Evolutionary conservation across 768 basidiomycete species (phyloP), one percentile per base, ranked within the genome.

Genomic region (Bullera alba): DNA sequence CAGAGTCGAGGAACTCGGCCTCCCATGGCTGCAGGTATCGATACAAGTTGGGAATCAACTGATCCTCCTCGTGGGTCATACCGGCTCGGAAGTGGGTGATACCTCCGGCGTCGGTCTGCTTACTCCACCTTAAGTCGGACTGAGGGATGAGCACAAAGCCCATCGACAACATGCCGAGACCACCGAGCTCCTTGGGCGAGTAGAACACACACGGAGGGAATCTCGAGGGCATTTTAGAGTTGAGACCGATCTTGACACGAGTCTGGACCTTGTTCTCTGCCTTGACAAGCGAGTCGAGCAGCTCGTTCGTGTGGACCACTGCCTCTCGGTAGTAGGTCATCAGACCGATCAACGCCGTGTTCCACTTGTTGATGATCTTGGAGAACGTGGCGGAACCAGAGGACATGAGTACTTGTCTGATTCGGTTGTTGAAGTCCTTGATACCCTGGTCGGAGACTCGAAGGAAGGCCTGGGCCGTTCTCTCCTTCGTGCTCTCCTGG

Each of bases 221-320:
- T 96, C 79, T 91, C 85, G 91, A 95, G 21, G 95, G 95, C 95
- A 99, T 97, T 77, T 97, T 95, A 73, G 86, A 88, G 79, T 96
- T 95, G 61, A 95, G 69, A n/a, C 93, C 95, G 56, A 99, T 96
- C 80, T 97, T 97, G 66, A 99, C 93, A 75, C 95, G 88, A 2
- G 92, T 96, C 75, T 99, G 95, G 41, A 97, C 93, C 79, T 97
- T 97, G 81, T 96, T 96, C 77, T 99, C 93, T 1, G 92, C 90
- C 75, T 99, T 99, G 67, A 99, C 95, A 34, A 97, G 79, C 0
- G 90, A 81, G 69, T 97, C 95, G 42, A 99, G 80, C 17, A 99
- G 78, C 73, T 97, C 93, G 63, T 91, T 90, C 36, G 93, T 96
- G 73, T 95, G 90, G 47, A 96, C 90, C 60, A 96, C 91, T 25